phyloP scores from a whole-genome alignment of 306 rosid genomes.

The Boehmeria nivea region DNA sequence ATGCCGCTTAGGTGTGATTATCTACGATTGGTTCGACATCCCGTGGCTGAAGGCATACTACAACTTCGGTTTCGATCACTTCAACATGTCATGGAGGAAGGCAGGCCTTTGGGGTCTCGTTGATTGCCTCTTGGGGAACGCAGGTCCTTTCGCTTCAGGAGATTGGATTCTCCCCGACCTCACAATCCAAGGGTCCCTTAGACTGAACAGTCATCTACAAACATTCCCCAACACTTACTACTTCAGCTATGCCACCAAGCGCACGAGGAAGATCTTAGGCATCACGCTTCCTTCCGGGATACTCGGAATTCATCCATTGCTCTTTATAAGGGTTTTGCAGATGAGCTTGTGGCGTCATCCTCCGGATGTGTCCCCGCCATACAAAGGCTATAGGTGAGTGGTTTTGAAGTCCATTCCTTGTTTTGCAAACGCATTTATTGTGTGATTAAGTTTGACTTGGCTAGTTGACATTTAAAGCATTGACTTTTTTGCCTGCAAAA shows the following conservation, averaged over 20 bases:
- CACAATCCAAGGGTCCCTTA: slow-evolving; percentile 84
- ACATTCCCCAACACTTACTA: slow-evolving; percentile 87
- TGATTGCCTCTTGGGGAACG: slow-evolving; percentile 66
- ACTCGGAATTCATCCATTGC: slow-evolving; percentile 72
- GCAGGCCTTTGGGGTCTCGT: slow-evolving; percentile 75
- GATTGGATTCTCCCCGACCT: slow-evolving; percentile 99
- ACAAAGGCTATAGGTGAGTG: slow-evolving; percentile 82
- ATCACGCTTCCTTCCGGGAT: slow-evolving; percentile 77
- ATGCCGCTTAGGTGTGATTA: slow-evolving; percentile 78
- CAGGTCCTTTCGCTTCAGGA: slow-evolving; percentile 84
- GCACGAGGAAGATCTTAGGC: slow-evolving; percentile 70
- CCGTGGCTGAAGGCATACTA: slow-evolving; percentile 79
- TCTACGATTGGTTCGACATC: slow-evolving; percentile 91
- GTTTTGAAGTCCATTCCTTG: slow-evolving; percentile 14
- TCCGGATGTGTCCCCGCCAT: slow-evolving; percentile 71
- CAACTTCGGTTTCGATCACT: slow-evolving; percentile 94
- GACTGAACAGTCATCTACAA: slow-evolving; percentile 42
- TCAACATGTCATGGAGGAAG: slow-evolving; percentile 73
- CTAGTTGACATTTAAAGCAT: background rate
- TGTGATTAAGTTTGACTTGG: background rate
- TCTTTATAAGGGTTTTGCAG: slow-evolving; percentile 79
- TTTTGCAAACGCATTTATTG: background rate
- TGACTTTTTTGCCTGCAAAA: background rate
- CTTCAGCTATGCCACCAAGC: slow-evolving; percentile 92
- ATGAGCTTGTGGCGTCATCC: slow-evolving; percentile 96